These are phyloP conservation scores for Tricholoma matsutake DNA, from an alignment of 768 basidiomycete species.

Conservation along the genomic window DNA sequence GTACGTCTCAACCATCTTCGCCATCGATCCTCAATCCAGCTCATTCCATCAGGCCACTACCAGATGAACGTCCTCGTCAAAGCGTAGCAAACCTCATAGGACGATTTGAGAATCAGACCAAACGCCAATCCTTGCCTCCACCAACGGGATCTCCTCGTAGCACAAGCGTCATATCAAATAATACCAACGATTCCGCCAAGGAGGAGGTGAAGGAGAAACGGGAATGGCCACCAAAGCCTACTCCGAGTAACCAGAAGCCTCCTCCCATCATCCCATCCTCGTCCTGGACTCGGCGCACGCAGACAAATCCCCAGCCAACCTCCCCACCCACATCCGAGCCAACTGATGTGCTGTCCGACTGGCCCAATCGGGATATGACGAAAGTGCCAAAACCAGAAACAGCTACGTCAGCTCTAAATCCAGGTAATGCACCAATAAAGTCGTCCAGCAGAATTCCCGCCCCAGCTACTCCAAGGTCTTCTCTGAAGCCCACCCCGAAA, in stretches of 20 bases:
- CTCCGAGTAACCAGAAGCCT: constrained; percentile 32
- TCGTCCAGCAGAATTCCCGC: constrained; percentile 14
- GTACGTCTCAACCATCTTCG: constrained; percentile 26
- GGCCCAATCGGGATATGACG: constrained; percentile 10
- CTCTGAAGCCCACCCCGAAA: constrained; percentile 20
- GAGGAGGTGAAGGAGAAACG: constrained; percentile 68
- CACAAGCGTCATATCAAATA: constrained; percentile 65
- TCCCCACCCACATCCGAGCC: constrained; percentile 17
- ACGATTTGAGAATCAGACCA: constrained; percentile 80
- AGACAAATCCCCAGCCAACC: constrained; percentile 21
- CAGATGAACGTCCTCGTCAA: constrained; percentile 84
- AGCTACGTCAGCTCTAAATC: constrained; percentile 8
- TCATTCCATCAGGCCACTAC: constrained; percentile 61
- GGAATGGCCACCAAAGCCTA: constrained; percentile 71
- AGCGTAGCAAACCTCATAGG: constrained; percentile 91
- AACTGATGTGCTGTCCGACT: constrained; percentile 18
- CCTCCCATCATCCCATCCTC: constrained; percentile 34
- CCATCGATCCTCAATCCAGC: constrained; percentile 3
- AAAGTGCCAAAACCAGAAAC: constrained; percentile 4
- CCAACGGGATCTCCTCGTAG: constrained; percentile 48
- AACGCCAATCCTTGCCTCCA: constrained; percentile 47
- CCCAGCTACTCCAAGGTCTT: constrained; percentile 19
- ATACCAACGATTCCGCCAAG: constrained; percentile 58
- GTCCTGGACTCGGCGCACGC: constrained; percentile 31
- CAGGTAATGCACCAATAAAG: constrained; percentile 17